Conservation (phyloP, 2,329 filamentous ascomycete species). For the Colletotrichum somersetense region DNA sequence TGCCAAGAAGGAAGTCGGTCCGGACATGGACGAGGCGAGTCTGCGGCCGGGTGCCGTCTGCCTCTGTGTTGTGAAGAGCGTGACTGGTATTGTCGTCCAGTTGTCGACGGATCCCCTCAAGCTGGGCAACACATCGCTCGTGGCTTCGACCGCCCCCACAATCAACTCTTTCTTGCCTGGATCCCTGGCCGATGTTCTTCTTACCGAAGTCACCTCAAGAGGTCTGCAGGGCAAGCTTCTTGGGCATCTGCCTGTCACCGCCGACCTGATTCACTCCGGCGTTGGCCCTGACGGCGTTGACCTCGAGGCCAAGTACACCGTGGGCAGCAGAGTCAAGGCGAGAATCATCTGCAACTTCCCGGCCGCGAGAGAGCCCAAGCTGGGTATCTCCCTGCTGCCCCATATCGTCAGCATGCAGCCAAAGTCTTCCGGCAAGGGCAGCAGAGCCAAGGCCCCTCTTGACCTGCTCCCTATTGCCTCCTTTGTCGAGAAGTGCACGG, state of each 20-base stretch:
- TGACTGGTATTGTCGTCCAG: slow-evolving; percentile 87
- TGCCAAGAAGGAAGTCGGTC: slow-evolving; percentile 83
- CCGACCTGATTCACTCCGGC: slow-evolving; percentile 91
- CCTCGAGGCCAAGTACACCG: slow-evolving; percentile 82
- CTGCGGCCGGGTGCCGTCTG: slow-evolving; percentile 88
- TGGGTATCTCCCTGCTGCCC: slow-evolving; percentile 90
- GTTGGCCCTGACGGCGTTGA: slow-evolving; percentile 77
- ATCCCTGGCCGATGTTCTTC: slow-evolving; percentile 86
- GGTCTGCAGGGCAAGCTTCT: slow-evolving; percentile 93
- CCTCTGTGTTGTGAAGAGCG: slow-evolving; percentile 82
- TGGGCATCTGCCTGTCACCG: slow-evolving; percentile 90
- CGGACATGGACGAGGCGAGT: slow-evolving; percentile 71
- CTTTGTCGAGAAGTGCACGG: slow-evolving; percentile 80
- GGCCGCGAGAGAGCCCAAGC: slow-evolving; percentile 80
- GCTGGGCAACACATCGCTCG: slow-evolving; percentile 74
- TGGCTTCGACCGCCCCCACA: slow-evolving; percentile 81
- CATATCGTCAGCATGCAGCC: slow-evolving; percentile 78
- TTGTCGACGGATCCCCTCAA: slow-evolving; percentile 81
- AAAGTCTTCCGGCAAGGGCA: slow-evolving; percentile 59
- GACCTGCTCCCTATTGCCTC: slow-evolving; percentile 78
- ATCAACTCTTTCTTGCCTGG: slow-evolving; percentile 93
- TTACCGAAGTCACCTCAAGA: slow-evolving; percentile 79
- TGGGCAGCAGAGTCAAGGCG: slow-evolving; percentile 86
- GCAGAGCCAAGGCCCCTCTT: slow-evolving; percentile 62
- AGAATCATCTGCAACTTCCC: slow-evolving; percentile 92